Base-by-base conservation (phyloP, 495 filamentous ascomycete genomes). In the Podospora appendiculata region DNA sequence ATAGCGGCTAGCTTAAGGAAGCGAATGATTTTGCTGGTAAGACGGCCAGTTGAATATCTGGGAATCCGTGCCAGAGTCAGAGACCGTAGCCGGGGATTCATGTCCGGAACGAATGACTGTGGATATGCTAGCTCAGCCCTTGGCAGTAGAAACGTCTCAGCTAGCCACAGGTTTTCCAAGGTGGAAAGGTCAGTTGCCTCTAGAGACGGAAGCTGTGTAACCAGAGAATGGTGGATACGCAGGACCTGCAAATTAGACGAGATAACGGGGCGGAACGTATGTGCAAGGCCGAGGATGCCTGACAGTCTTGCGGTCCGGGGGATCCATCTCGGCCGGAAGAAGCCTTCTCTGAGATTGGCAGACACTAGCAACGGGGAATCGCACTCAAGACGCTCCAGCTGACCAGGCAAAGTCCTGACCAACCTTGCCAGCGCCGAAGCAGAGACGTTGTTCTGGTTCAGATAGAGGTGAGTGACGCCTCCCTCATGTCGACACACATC, bases 201-300 rank as follows among this genome's bases (percentile, higher is more conserved):
- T 0, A 78, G 42, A 0, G 66, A 56, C 8, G 64, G 65, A 5
- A 75, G 60, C 14, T 71, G 66, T 0, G 74, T 78, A 4, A 76
- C 71, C 5, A 78, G 59, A 0, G 74, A 78, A 48, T 78, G 74
- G 45, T 78, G 74, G 12, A 73, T 60, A 11, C 73, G 64, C 6
- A 78, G 55, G 8, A 61, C 66, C 18, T 71, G 69, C 13, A 78
- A 59, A 55, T 72, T 72, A 1, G 69, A 64, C 9, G 70, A 73
- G 50, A 70, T 58, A 0, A 75, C 62, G 13, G 74, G 70, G 1
- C 74, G 71, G 44, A 76, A 73, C 25, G 73, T 42, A 45, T 75
- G 68, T 2, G 69, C 58, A 7, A 57, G 48, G n/a, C 68, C 65
- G 12, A 69, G 53, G 6, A 71, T 49, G 16, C 72, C 73, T 9